These are phyloP conservation scores for Porphyrellus cyaneotinctus DNA, from an alignment of 768 basidiomycete genomes.

Conservation along the genomic window DNA sequence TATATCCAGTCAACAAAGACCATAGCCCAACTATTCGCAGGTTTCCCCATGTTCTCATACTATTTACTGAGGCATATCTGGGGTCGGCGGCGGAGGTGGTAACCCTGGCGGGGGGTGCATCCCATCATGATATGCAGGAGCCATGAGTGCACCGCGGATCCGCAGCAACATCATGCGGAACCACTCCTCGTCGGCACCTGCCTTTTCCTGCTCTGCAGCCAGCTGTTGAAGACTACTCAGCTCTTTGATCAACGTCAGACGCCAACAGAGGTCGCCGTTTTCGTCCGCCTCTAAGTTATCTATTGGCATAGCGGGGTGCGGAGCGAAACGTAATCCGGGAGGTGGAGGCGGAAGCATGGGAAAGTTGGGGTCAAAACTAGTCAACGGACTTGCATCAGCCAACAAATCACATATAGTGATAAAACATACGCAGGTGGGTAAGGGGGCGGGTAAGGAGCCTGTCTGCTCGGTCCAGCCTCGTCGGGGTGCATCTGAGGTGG, in stretches of 20 bases:
- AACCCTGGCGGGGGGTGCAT: constrained; percentile 37
- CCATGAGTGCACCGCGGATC: constrained; percentile 71
- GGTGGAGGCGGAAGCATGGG: constrained; percentile 53
- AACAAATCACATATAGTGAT: neutral
- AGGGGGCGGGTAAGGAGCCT: constrained; percentile 56
- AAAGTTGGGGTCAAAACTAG: constrained; percentile 72
- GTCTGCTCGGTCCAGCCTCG: constrained; percentile 57
- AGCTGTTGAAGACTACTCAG: constrained; percentile 68
- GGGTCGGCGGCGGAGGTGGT: constrained; percentile 34
- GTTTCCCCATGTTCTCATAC: neutral
- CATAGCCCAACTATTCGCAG: neutral
- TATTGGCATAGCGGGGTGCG: constrained; percentile 53
- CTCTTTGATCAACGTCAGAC: constrained; percentile 76
- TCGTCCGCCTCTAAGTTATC: constrained; percentile 76
- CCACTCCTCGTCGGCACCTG: constrained; percentile 79
- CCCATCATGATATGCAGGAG: constrained; percentile 35
- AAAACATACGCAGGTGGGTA: constrained; percentile 50
- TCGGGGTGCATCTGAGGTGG: constrained; percentile 53
- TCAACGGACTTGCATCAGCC: constrained; percentile 11
- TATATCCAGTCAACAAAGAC: constrained; percentile 1
- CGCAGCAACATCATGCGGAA: constrained; percentile 81
- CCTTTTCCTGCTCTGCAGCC: constrained; percentile 80
- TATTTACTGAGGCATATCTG: constrained; percentile 29
- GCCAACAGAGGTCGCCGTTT: constrained; percentile 78
- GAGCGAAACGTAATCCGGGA: constrained; percentile 59